These are phyloP conservation scores for Tubosaeta sp. DNA, from an alignment of 768 basidiomycete genomes.

Conservation along the genomic window DNA sequence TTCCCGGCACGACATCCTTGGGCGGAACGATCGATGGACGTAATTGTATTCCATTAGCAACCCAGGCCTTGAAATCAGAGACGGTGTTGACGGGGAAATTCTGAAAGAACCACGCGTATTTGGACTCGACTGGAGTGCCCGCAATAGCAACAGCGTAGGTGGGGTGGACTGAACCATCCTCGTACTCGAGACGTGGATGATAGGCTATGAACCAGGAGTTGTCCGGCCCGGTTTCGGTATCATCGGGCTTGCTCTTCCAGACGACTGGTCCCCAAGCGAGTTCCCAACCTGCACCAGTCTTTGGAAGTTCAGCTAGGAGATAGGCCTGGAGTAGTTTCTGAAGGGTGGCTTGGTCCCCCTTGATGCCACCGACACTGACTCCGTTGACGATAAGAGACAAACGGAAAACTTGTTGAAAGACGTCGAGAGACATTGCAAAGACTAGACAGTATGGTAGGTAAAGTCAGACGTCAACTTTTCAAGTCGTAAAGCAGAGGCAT, in stretches of 20 bases:
- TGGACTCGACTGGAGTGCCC: not conserved
- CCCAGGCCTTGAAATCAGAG: constrained; percentile 5
- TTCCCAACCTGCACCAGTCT: not conserved
- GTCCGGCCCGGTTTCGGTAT: not conserved
- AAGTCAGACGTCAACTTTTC: not conserved
- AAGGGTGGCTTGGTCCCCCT: not conserved
- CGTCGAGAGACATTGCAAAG: not conserved
- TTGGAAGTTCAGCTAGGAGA: not conserved
- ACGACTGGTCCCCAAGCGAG: constrained; percentile 8
- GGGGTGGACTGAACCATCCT: not conserved
- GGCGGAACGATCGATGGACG: not conserved
- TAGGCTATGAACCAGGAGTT: constrained; percentile 7
- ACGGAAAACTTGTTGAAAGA: constrained; percentile 6
- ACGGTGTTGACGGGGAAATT: constrained; percentile 2
- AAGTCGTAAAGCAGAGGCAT: not conserved
- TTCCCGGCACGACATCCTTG: not conserved
- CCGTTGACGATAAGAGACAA: constrained; percentile 1
- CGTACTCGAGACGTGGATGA: not conserved
- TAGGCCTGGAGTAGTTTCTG: constrained; percentile 1
- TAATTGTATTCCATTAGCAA: not conserved
- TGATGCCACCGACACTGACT: not conserved
- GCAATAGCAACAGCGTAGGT: constrained; percentile 8
- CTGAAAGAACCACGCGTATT: not conserved
- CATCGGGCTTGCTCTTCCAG: constrained; percentile 1
- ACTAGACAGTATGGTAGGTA: not conserved